Evolutionary conservation across 176 grass and related monocot genomes (phyloP).

Genomic region (Oryza glaberrima): DNA sequence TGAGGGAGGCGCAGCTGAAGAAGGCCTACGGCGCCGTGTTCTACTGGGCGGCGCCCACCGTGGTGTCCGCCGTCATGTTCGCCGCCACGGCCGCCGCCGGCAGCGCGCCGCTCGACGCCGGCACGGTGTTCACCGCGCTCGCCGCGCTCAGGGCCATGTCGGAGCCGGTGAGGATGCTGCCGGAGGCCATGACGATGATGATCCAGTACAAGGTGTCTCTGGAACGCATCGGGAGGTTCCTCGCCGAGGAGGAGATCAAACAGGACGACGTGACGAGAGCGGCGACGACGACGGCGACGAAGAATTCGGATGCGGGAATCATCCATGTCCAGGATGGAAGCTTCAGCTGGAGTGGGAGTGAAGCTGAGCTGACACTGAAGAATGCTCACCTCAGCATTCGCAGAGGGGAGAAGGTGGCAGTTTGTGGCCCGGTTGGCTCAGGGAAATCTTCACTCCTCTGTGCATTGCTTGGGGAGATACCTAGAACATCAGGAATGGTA

Average conservation of each 20-base stretch:
- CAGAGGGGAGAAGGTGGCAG: constrained; percentile 70
- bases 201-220: constrained; percentile 92
- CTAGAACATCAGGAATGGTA: constrained; percentile 74
- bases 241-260: constrained; percentile 86
- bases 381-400: constrained; percentile 57
- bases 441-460: constrained; percentile 83
- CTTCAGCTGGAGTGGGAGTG: constrained; percentile 68
- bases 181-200: constrained; percentile 76
- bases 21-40: constrained; percentile 76
- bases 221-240: constrained; percentile 75
- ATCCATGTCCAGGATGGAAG: constrained; percentile 56
- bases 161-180: constrained; percentile 83
- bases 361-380: constrained; percentile 50
- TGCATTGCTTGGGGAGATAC: constrained; percentile 90
- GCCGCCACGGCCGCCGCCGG: constrained; percentile 55
- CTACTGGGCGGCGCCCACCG: constrained; percentile 83
- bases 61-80: constrained; percentile 80
- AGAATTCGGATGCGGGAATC: constrained; percentile 29
- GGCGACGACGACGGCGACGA: background rate
- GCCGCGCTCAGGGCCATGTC: constrained; percentile 81
- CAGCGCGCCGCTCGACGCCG: constrained; percentile 78
- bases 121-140: constrained; percentile 78
- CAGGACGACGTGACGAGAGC: constrained; percentile 55
- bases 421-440: constrained; percentile 86
- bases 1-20: constrained; percentile 71